These are phyloP conservation scores for Haplographium delicatum DNA, from an alignment of 495 filamentous ascomycete species.

Conservation along the genomic window DNA sequence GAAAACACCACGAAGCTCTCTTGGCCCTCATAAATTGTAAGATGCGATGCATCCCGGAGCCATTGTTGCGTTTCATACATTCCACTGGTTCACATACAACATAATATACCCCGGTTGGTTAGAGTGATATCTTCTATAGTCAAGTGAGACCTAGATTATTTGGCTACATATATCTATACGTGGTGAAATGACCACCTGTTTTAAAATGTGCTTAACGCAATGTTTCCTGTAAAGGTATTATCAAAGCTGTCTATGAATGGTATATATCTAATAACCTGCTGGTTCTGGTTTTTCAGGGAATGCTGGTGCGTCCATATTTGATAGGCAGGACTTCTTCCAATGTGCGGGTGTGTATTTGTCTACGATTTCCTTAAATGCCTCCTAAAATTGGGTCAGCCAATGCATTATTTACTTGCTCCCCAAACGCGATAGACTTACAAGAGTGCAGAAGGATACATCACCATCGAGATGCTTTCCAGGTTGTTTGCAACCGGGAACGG, in stretches of 20 bases:
- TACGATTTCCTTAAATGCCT: conserved; percentile 86
- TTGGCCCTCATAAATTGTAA: background rate
- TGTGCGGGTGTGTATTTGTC: conserved; percentile 81
- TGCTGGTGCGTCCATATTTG: conserved; percentile 53
- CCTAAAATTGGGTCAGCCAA: too few relatives aligned
- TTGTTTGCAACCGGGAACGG: conserved; percentile 72
- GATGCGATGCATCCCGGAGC: background rate
- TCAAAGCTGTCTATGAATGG: background rate
- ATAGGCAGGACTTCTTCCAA: conserved; percentile 71
- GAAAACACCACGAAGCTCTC: background rate
- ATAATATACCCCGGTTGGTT: too few relatives aligned
- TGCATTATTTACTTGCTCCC: too few relatives aligned
- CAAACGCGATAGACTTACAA: too few relatives aligned
- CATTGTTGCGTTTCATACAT: too few relatives aligned
- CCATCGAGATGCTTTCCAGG: conserved; percentile 81
- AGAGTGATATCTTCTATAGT: too few relatives aligned
- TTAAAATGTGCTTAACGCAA: conserved; percentile 7
- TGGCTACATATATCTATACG: too few relatives aligned
- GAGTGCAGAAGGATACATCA: conserved; percentile 86
- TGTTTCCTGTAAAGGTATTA: background rate
- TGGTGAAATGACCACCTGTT: too few relatives aligned
- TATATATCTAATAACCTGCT: conserved; percentile 43
- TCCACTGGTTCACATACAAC: too few relatives aligned
- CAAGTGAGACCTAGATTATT: too few relatives aligned
- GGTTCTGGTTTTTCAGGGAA: conserved; percentile 50